Percentiles rank a stretch among this genome's conserved stretches.
These are phyloP conservation scores for Trichoderma koningii DNA, from an alignment of 2,329 filamentous ascomycete genomes.

Conservation along the genomic window DNA sequence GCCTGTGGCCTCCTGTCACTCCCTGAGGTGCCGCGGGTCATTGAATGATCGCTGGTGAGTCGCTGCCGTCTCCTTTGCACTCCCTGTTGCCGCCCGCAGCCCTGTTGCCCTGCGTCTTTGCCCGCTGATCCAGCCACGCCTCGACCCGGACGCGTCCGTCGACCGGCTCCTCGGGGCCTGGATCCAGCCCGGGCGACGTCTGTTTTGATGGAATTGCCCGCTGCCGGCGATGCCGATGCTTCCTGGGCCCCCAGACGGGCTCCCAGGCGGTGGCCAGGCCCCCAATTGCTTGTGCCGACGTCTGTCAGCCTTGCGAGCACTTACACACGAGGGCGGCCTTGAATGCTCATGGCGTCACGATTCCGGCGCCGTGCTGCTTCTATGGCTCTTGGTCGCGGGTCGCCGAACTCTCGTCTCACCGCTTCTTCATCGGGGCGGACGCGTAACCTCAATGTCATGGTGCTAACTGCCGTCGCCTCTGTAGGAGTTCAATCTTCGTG, in stretches of 20 bases:
- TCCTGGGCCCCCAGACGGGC: conserved; percentile 31
- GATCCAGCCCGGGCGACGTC: conserved; percentile 33
- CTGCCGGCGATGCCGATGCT: conserved; percentile 40
- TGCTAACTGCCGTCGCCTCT: conserved; percentile 43
- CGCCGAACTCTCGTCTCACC: conserved; percentile 35
- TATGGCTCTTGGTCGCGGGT: conserved; percentile 34
- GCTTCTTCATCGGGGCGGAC: conserved; percentile 32
- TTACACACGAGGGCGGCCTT: conserved; percentile 48
- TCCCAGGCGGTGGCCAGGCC: conserved; percentile 33
- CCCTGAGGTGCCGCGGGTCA: conserved; percentile 42
- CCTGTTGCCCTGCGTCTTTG: conserved; percentile 40
- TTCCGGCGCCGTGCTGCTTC: conserved; percentile 30
- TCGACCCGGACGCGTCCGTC: conserved; percentile 40
- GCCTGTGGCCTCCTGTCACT: conserved; percentile 34
- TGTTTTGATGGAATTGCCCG: conserved; percentile 43
- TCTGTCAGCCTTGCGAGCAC: conserved; percentile 53
- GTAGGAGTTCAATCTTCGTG: conserved; percentile 58
- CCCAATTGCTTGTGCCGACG: conserved; percentile 49
- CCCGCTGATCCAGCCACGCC: conserved; percentile 42
- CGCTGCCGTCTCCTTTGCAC: conserved; percentile 33
- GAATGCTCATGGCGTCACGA: conserved; percentile 43
- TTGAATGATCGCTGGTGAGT: conserved; percentile 57
- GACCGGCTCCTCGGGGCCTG: conserved; percentile 37
- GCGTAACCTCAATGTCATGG: conserved; percentile 26
- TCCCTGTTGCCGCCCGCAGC: conserved; percentile 37